phyloP scores from a whole-genome alignment of 164 flowering plant genomes.

The Magnolia kwangsiensis region DNA sequence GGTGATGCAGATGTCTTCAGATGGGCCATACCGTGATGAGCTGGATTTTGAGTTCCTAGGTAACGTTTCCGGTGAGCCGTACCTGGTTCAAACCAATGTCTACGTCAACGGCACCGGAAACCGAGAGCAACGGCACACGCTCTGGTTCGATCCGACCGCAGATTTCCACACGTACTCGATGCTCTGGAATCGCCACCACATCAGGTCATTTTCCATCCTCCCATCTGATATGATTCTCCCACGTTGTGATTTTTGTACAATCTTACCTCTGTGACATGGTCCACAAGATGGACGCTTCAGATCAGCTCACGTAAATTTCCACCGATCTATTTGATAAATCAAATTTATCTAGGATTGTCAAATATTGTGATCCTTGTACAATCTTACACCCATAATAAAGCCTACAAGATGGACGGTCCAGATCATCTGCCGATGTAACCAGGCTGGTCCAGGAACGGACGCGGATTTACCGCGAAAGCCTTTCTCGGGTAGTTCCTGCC shows the following conservation, averaged over 20 bases:
- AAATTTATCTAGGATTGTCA: too few species aligned
- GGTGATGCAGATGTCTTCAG: constrained; percentile 37
- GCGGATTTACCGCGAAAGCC: too few species aligned
- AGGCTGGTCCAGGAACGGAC: too few species aligned
- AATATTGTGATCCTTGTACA: too few species aligned
- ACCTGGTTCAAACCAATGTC: constrained; percentile 45
- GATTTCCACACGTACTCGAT: constrained; percentile 40
- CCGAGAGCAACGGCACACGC: constrained; percentile 37
- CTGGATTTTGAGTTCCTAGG: constrained; percentile 48
- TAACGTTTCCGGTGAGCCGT: constrained; percentile 39
- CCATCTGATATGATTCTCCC: neutral
- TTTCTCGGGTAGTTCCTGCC: too few species aligned
- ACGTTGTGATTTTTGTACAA: neutral
- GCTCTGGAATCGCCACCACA: constrained; percentile 33
- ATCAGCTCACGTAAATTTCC: too few species aligned
- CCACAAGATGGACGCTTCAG: too few species aligned
- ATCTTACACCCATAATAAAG: too few species aligned
- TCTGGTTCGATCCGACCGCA: constrained; percentile 45
- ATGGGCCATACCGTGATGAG: constrained; percentile 36
- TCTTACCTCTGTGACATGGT: neutral
- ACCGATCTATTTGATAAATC: neutral
- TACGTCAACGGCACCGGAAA: constrained; percentile 39
- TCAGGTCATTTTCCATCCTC: constrained; percentile 19
- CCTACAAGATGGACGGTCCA: too few species aligned
- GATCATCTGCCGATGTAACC: too few species aligned